Conservation (phyloP, 331 rosid species). For the Arachis monticola region DNA sequence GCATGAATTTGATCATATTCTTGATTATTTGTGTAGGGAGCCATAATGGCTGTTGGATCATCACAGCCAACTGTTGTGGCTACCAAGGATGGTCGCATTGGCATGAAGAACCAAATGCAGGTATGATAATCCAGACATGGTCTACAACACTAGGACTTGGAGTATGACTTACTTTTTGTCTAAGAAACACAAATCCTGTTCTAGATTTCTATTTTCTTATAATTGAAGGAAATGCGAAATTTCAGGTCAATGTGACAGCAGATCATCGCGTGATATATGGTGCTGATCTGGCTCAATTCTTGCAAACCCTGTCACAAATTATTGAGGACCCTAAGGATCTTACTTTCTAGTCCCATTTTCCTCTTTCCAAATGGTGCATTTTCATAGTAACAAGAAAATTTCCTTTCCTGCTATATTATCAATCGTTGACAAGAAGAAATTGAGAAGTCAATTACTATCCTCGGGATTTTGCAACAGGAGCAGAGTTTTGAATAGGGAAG, state of each 20-base stretch:
- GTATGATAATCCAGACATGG: slow-evolving; percentile 47
- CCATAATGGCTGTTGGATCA: slow-evolving; percentile 97
- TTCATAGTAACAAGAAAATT: slow-evolving; percentile 12
- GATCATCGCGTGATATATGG: slow-evolving; percentile 97
- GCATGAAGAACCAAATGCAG: slow-evolving; percentile 96
- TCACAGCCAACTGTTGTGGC: slow-evolving; percentile 82
- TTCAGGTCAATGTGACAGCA: slow-evolving; percentile 94
- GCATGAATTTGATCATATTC: slow-evolving; percentile 24
- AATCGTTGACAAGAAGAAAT: slow-evolving; percentile 34
- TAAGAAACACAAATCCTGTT: slow-evolving; percentile 10
- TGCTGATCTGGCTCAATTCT: slow-evolving; percentile 89
- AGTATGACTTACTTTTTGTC: background rate
- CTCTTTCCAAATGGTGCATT: slow-evolving; percentile 25
- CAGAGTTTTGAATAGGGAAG: slow-evolving; percentile 51
- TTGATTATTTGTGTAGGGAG: slow-evolving; percentile 67
- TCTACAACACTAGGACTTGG: slow-evolving; percentile 1
- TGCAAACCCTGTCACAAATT: slow-evolving; percentile 85
- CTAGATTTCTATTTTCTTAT: slow-evolving; percentile 38
- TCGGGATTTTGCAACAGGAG: slow-evolving; percentile 38
- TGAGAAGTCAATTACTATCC: slow-evolving; percentile 37
- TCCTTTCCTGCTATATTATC: background rate
- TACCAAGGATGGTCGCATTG: slow-evolving; percentile 92
- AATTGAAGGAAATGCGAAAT: slow-evolving; percentile 30
- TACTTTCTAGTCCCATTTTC: slow-evolving; percentile 68
- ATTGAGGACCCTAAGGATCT: slow-evolving; percentile 97